Base-by-base conservation (phyloP, 2,329 filamentous ascomycete species). In the Colletotrichum costaricense region DNA sequence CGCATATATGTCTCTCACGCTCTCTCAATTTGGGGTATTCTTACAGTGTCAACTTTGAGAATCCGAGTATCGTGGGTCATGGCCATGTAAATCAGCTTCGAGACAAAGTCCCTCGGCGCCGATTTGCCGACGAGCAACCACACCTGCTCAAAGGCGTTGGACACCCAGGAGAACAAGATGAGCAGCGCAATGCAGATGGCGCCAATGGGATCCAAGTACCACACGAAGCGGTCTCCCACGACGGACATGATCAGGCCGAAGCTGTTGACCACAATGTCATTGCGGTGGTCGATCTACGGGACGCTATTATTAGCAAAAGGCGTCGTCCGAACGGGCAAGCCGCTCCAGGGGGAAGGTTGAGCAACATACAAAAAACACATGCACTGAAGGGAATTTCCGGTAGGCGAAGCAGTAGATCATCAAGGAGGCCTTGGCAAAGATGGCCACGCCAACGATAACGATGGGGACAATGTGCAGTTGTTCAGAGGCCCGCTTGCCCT, bases 121-220 rank as follows among this genome's bases (percentile, higher is more conserved):
- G 88, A 85, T 75, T 90, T 91, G 67, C 90, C 90, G 1, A 91
- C 90, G 5, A 92, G 84, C 77, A 91, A 84, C 84, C 88, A 89
- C 16, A 92, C 88, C 74, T 92, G 89, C 75, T 91, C 90, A 69
- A 88, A 89, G 4, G 89, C 89, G 60, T 91, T 91, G 65, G 86
- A 80, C 12, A 87, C 85, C 90, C 90, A 92, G 24, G 90, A 91
- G 77, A 88, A 87, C 72, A 91, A 85, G 76, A 92, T 91, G 75
- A 91, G 84, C 38, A 91, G 80, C 6, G 88, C 90, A 67, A 92
- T 91, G 65, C 88, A 81, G 52, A 92, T 89, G 76, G 90, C 90
- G 54, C 90, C 90, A 42, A 91, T 82, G 0, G 89, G 89, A 74
- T 91, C 90, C n/a, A 91, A 81, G 74, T 87, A 91, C 90, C 90